These are phyloP conservation scores for Pythium biforme DNA, from an alignment of 352 stramenopile genomes.

Conservation along the genomic window DNA sequence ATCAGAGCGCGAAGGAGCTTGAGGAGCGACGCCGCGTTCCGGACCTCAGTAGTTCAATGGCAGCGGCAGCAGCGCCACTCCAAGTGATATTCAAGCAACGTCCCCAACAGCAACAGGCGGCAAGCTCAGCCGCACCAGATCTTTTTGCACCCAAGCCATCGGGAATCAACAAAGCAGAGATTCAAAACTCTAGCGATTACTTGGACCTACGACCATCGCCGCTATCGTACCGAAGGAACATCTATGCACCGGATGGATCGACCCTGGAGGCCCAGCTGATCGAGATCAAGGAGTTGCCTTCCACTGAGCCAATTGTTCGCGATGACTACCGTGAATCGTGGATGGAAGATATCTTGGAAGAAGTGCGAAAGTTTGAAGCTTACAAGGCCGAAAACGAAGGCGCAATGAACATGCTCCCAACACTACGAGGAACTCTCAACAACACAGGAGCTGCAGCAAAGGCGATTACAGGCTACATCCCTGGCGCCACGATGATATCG, in stretches of 20 bases:
- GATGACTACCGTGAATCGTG: constrained; percentile 52
- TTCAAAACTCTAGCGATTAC: constrained; percentile 45
- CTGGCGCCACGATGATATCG: constrained; percentile 63
- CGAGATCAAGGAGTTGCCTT: constrained; percentile 56
- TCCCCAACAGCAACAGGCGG: constrained; percentile 39
- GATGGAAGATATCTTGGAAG: constrained; percentile 62
- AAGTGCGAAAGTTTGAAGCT: constrained; percentile 55
- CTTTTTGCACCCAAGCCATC: constrained; percentile 15
- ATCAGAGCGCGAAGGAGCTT: constrained; percentile 43
- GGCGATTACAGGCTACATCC: constrained; percentile 73
- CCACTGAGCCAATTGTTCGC: constrained; percentile 42
- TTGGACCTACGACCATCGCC: constrained; percentile 61
- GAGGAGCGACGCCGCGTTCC: constrained; percentile 43
- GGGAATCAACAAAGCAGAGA: constrained; percentile 13
- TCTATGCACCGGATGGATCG: constrained; percentile 70
- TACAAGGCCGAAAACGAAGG: constrained; percentile 36
- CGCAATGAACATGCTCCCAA: constrained; percentile 55
- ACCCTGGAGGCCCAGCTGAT: constrained; percentile 65
- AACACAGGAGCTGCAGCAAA: constrained; percentile 63
- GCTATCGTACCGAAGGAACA: constrained; percentile 63
- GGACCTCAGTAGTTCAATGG: constrained; percentile 23
- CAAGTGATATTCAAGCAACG: constrained; percentile 88
- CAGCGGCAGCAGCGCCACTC: constrained; percentile 41
- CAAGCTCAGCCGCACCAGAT: not conserved
- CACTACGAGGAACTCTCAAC: constrained; percentile 51